phyloP scores from a whole-genome alignment of 2,329 filamentous ascomycete genomes.

The Amesomyces nigricolor region DNA sequence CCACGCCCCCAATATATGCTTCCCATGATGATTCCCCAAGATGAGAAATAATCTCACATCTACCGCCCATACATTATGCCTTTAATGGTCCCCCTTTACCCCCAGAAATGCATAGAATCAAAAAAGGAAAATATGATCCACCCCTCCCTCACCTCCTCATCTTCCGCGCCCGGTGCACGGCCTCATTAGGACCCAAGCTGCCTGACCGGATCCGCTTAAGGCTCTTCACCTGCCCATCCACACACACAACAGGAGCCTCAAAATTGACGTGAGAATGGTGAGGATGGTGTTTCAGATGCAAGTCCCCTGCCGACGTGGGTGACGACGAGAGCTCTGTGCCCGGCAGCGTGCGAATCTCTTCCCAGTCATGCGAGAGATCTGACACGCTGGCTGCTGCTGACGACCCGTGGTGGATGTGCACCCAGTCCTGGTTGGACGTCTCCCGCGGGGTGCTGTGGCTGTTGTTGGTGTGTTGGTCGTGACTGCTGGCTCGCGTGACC shows the following conservation, averaged over 20 bases:
- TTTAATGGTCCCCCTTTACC: too few species aligned
- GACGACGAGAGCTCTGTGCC: neutral
- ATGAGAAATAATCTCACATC: too few species aligned
- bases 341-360: conserved; percentile 9
- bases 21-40: too few species aligned
- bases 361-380: conserved; percentile 20
- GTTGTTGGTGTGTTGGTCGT: neutral
- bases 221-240: neutral
- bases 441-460: neutral
- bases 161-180: neutral
- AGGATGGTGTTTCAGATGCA: neutral
- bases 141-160: neutral
- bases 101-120: too few species aligned
- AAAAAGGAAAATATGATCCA: too few species aligned
- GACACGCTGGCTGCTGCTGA: neutral
- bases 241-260: too few species aligned
- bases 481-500: neutral
- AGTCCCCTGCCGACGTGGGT: neutral
- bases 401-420: conserved; percentile 1
- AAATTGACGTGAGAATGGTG: neutral
- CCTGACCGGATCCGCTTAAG: conserved; percentile 8
- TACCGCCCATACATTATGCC: too few species aligned
- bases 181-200: neutral
- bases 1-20: too few species aligned
- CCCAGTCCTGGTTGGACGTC: conserved; percentile 6